These are phyloP conservation scores for Musa troglodytarum DNA, from an alignment of 176 grass and related monocot genomes.

Conservation along the genomic window DNA sequence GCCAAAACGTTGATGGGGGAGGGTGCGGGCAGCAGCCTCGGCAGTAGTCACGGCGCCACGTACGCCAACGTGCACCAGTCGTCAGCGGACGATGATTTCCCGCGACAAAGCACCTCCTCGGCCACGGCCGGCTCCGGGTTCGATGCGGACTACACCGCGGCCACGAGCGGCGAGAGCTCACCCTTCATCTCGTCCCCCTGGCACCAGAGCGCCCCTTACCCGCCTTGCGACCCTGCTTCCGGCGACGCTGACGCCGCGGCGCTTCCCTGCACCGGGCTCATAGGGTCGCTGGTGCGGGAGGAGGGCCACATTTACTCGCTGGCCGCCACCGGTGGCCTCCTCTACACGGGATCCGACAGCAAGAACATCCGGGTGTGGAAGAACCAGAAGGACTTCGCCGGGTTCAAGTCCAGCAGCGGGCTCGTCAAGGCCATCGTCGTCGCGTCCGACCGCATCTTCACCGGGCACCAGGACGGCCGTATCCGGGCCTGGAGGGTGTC, in stretches of 20 bases:
- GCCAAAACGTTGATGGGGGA: too few species aligned
- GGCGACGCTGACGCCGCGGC: not conserved
- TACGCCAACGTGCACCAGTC: not conserved
- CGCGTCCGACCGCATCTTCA: conserved; percentile 79
- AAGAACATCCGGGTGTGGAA: conserved; percentile 98
- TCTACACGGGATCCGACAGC: conserved; percentile 95
- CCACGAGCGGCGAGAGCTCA: not conserved
- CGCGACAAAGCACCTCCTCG: not conserved
- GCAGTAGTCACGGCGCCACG: not conserved
- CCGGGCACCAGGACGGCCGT: conserved; percentile 93
- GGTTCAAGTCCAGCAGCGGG: conserved; percentile 96
- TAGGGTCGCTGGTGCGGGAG: conserved; percentile 67
- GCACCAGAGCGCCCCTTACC: not conserved
- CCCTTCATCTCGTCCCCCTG: conserved; percentile 3
- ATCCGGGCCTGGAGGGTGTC: conserved; percentile 78
- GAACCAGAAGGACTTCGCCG: conserved; percentile 85
- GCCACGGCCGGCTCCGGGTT: not conserved
- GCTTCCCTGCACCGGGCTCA: conserved; percentile 23
- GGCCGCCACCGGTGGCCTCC: conserved; percentile 49
- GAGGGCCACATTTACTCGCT: conserved; percentile 95
- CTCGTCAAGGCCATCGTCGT: conserved; percentile 96
- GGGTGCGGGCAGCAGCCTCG: too few species aligned
- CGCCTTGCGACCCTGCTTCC: not conserved
- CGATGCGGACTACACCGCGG: not conserved
- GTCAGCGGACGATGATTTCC: not conserved